A percentile compares a stretch with the other conserved stretches of the same genome.
Conservation (phyloP, 345 rosid species). For the Jatropha curcas region DNA sequence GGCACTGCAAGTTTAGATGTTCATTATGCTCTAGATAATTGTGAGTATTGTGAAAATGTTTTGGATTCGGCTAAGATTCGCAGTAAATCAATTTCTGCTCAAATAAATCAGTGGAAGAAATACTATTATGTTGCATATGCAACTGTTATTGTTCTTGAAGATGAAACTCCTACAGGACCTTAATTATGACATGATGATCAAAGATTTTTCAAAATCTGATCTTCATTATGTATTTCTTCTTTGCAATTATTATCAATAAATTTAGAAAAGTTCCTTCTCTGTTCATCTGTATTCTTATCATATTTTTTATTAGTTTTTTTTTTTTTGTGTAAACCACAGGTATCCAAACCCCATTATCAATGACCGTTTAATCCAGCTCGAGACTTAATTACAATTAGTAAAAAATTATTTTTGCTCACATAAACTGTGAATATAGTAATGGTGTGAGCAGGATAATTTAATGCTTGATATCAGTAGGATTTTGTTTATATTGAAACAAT, state of each 20-base stretch:
- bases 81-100: not conserved
- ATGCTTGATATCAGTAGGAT: too few species aligned
- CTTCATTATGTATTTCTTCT: not conserved
- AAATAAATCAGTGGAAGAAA: slow-evolving; percentile 7
- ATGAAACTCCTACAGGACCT: not conserved
- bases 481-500: too few species aligned
- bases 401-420: too few species aligned
- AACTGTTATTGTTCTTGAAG: not conserved
- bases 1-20: slow-evolving; percentile 18
- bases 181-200: not conserved
- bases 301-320: too few species aligned
- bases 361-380: too few species aligned
- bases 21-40: slow-evolving; percentile 23
- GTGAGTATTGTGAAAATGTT: slow-evolving; percentile 2
- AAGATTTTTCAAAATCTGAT: too few species aligned
- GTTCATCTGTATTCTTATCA: not conserved
- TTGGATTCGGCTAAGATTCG: not conserved
- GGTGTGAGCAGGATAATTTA: too few species aligned
- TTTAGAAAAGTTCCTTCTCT: not conserved
- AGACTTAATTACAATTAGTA: too few species aligned
- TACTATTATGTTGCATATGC: slow-evolving; percentile 9
- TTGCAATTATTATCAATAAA: too few species aligned
- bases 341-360: too few species aligned
- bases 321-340: too few species aligned
- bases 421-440: too few species aligned